Evolutionary conservation across 2,329 filamentous ascomycete species (phyloP), one percentile per base, ranked within the genome.

Genomic region (Zymoseptoria tritici): DNA sequence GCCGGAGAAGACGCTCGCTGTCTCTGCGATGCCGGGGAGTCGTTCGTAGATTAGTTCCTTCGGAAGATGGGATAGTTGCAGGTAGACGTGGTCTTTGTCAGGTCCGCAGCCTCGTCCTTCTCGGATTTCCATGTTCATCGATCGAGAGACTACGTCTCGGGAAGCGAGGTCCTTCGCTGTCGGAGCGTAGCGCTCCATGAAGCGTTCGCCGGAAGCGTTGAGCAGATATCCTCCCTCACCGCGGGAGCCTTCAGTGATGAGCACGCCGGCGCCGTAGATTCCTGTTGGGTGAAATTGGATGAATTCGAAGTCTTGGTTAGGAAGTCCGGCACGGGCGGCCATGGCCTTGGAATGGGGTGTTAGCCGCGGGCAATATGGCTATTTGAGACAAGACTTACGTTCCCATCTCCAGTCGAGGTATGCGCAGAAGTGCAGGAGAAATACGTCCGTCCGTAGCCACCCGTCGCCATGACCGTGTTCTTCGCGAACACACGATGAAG

Each of bases 101-200:
- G 72, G 67, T 9, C 79, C 79, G 46, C 74, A 75, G 8, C 78
- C 78, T 49, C 78, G 70, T 2, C 78, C 78, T 64, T 79, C 72
- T 9, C 75, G 71, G 29, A 80, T 80, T 58, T 81, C 78, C 57
- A 80, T 75, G 56, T 77, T 79, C 78, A 80, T 80, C 8, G 72
- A 75, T 53, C 78, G 70, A 2, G 74, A 76, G 0, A 80, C 78
- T 2, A 80, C 78, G 52, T 81, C 78, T 61, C 78, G 68, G 2
- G 75, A 78, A 24, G 79, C 78, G 7, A 81, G 73, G 60, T 80
- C 78, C 62, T 80, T 80, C 0, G 79, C 78, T 16, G 77, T 79
- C 4, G 79, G 79, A 2, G 79, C 78, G 57, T 81, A 81, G n/a
- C 78, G 72, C 61, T 80, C 76, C 79, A 81, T 80, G 60, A 81